phyloP scores from a whole-genome alignment of 192 early-diverging fungal genomes.

The Kappamyces sp. region DNA sequence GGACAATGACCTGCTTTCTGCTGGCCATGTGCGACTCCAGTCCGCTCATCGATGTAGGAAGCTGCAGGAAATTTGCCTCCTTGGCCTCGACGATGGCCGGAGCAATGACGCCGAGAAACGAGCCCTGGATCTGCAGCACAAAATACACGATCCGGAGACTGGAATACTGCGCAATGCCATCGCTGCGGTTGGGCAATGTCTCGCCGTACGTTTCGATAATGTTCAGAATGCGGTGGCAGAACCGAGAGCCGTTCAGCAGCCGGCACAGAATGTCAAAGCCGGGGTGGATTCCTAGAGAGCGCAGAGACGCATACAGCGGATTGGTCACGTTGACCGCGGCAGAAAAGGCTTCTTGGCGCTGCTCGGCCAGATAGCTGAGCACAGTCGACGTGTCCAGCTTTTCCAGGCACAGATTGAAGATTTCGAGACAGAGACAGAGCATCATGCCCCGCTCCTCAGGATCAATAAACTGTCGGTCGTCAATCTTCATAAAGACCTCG shows the following conservation, averaged over 20 bases:
- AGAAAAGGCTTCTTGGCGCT: slow-evolving; percentile 2
- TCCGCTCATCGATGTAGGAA: slow-evolving; percentile 54
- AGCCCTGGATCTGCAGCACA: slow-evolving; percentile 67
- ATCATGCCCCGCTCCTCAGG: slow-evolving; percentile 74
- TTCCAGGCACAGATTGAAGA: slow-evolving; percentile 74
- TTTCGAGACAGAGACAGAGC: slow-evolving; percentile 58
- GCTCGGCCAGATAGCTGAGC: slow-evolving; percentile 13
- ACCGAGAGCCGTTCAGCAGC: slow-evolving; percentile 68
- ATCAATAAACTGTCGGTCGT: slow-evolving; percentile 59
- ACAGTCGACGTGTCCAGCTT: slow-evolving; percentile 65
- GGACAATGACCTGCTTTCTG: slow-evolving; percentile 58
- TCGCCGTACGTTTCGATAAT: slow-evolving; percentile 49
- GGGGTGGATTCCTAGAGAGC: slow-evolving; percentile 57
- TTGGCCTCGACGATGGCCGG: slow-evolving; percentile 47
- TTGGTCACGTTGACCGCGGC: not conserved
- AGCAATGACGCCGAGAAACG: slow-evolving; percentile 61
- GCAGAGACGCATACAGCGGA: slow-evolving; percentile 7
- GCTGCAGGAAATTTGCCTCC: slow-evolving; percentile 25
- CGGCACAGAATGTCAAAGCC: slow-evolving; percentile 78
- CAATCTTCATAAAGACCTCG: slow-evolving; percentile 72
- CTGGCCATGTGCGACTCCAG: slow-evolving; percentile 78
- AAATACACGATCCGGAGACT: slow-evolving; percentile 29
- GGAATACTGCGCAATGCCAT: not conserved
- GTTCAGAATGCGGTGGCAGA: slow-evolving; percentile 65
- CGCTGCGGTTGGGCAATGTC: slow-evolving; percentile 11